Conservation (phyloP, 805 yeast genomes). For the Ogataea populi-albae region DNA sequence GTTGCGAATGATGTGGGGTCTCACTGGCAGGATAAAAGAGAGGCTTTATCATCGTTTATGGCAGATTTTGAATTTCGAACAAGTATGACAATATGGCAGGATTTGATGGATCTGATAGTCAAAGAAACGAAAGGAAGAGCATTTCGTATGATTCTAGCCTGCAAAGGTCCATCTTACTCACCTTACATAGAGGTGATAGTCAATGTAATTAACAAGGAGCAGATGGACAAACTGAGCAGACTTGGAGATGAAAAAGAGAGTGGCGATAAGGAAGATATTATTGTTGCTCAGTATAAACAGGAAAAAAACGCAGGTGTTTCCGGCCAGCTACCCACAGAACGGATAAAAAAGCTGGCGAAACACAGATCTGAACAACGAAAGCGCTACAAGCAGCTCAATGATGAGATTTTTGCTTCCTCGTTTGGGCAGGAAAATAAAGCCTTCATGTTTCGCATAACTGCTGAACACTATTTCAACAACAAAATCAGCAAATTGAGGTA, state of each 20-base stretch:
- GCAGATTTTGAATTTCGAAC: slow-evolving; percentile 69
- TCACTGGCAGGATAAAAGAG: slow-evolving; percentile 32
- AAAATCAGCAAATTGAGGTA: slow-evolving; percentile 16
- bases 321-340: slow-evolving; percentile 18
- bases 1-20: slow-evolving; percentile 28
- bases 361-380: slow-evolving; percentile 12
- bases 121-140: slow-evolving; percentile 32
- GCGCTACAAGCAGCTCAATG: slow-evolving; percentile 19
- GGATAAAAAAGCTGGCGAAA: slow-evolving; percentile 22
- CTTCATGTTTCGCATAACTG: slow-evolving; percentile 37
- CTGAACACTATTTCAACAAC: slow-evolving; percentile 38
- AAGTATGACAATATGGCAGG: slow-evolving; percentile 53
- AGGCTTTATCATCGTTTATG: slow-evolving; percentile 41
- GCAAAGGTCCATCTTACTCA: not conserved
- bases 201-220: slow-evolving; percentile 14
- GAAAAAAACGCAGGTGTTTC: slow-evolving; percentile 3
- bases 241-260: slow-evolving; percentile 22
- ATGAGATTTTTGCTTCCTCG: slow-evolving; percentile 14
- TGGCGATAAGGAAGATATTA: slow-evolving; percentile 17
- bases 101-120: slow-evolving; percentile 39
- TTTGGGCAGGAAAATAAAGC: slow-evolving; percentile 12
- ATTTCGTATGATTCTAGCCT: slow-evolving; percentile 35
- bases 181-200: slow-evolving; percentile 17
- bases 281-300: slow-evolving; percentile 11
- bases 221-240: slow-evolving; percentile 10